phyloP scores from a whole-genome alignment of 176 grass and related monocot species.

The barley (Hordeum vulgare) region MorexV3_pseudomolecules_assembly NC_058522.1:138885445-138885944 shows the following conservation, averaged over 20 bases:
- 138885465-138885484: constrained; percentile 38
- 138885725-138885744: neutral
- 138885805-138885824: neutral
- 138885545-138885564: neutral
- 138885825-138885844: neutral
- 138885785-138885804: neutral
- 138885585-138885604: neutral
- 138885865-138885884: neutral
- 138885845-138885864: neutral
- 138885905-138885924: neutral
- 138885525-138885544: neutral
- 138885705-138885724: neutral
- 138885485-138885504: constrained; percentile 5
- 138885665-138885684: neutral
- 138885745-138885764: neutral
- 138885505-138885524: neutral
- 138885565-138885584: neutral
- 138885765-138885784: neutral
- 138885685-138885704: neutral
- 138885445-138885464: constrained; percentile 98
- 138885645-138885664: neutral
- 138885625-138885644: neutral
- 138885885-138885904: neutral
- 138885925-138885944: neutral
- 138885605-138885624: neutral